Percentiles rank a stretch among this genome's conserved stretches.
phyloP scores from a whole-genome alignment of 441 rosid species.

The Flueggea neowawraea region DNA sequence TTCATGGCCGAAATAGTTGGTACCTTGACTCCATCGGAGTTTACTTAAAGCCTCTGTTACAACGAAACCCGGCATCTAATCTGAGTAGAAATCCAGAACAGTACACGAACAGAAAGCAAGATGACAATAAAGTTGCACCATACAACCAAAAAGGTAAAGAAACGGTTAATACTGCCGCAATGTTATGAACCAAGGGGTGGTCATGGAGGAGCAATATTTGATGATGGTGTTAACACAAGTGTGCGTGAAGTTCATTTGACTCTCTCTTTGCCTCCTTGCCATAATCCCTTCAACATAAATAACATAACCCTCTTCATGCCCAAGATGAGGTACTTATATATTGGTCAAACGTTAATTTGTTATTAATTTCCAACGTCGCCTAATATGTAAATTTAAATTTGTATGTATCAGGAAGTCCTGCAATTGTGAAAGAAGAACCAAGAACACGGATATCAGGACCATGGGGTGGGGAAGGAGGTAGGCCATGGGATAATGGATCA shows the following conservation, averaged over 20 bases:
- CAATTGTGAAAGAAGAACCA: conserved; percentile 48
- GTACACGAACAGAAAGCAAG: neutral
- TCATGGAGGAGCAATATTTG: no score
- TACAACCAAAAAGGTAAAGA: neutral
- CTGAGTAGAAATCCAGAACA: neutral
- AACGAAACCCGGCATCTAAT: conserved; percentile 4
- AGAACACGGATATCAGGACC: conserved; percentile 62
- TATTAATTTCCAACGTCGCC: no score
- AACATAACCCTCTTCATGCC: no score
- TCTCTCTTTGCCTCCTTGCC: no score
- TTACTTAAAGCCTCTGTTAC: conserved; percentile 21
- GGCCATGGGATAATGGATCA: conserved; percentile 70
- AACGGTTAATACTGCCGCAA: no score
- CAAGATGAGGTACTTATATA: no score
- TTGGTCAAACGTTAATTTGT: no score
- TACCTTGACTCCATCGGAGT: conserved; percentile 26
- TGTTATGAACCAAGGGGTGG: no score
- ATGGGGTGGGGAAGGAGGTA: conserved; percentile 83
- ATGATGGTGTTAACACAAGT: no score
- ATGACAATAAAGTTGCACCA: conserved; percentile 2
- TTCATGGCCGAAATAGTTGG: conserved; percentile 31
- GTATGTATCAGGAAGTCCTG: conserved; percentile 11
- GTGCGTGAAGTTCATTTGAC: no score
- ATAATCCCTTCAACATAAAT: no score
- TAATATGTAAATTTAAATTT: no score